Evolutionary conservation across 1,284 basidiomycete genomes (phyloP), one percentile per base, ranked within the genome.

Genomic region (Tilletia setariae): DNA sequence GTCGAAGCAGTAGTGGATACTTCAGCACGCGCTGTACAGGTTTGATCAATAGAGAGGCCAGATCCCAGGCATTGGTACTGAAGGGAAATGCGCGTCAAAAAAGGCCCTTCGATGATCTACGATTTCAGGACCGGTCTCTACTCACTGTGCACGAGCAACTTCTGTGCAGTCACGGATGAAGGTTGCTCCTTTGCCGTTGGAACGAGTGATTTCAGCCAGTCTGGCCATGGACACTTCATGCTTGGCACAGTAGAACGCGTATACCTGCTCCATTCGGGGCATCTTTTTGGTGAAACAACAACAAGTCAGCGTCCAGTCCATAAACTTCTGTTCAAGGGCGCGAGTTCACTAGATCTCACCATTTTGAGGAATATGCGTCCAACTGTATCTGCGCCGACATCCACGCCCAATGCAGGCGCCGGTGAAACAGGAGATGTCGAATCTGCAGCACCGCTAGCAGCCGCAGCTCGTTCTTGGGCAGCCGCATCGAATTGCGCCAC

Each of bases 21-120:
- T 98, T 98, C 81, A 97, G 89, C 51, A 98, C 86, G 40, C 95
- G 88, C 81, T 98, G 95, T 85, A 98, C 96, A 0, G 95, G 95
- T 84, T 84, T 84, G 83, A 93, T 96, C 70, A 96, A 88, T 70
- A 96, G 87, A 0, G 93, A 95, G 7, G 91, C 87, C 56, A 97
- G 87, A 82, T 97, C 94, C 94, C 94, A 97, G 1, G 93, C 92
- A 77, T 93, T 91, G 0, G 93, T 84, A 19, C 74, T 71, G 0
- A 51, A 47, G 42, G 8, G 42, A 15, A n/a, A n/a, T 25, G 44
- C 13, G 11, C 35, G 35, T 40, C 35, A 40, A 11, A 4, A 46
- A n/a, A 46, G 64, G 44, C 13, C 32, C 25, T 8, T 15, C 46
- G 64, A 2, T 7, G 8, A 47, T 13, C 46, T 49, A 6, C 6